phyloP scores from a whole-genome alignment of 2,329 filamentous ascomycete species.

The Davidsoniella virescens region DNA sequence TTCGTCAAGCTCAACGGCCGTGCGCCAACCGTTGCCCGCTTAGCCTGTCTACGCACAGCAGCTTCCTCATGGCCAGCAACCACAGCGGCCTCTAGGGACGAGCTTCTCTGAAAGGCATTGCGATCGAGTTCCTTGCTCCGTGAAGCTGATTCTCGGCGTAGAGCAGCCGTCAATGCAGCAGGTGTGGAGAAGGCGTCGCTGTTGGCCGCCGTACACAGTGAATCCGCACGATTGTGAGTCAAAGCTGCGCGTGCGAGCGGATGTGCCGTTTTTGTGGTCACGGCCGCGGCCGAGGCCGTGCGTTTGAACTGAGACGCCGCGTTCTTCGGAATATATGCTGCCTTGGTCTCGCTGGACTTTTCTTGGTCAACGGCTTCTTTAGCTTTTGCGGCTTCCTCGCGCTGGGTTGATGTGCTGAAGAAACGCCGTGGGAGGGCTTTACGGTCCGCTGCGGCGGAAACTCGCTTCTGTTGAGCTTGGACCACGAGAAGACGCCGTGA shows the following conservation, averaged over 20 bases:
- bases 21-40: too few relatives aligned
- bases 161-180: background rate
- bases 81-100: too few relatives aligned
- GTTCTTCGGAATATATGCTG: constrained; percentile 32
- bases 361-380: too few relatives aligned
- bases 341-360: constrained; percentile 11
- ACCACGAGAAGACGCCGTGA: constrained; percentile 34
- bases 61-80: too few relatives aligned
- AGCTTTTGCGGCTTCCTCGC: constrained; percentile 13
- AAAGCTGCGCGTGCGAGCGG: background rate
- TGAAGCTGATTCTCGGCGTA: background rate
- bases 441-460: constrained; percentile 17
- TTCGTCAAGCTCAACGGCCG: background rate
- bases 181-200: background rate
- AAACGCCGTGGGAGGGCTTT: constrained; percentile 8
- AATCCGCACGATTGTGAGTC: background rate
- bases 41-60: too few relatives aligned
- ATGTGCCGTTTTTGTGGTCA: background rate
- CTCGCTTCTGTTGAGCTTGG: constrained; percentile 31
- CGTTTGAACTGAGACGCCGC: constrained; percentile 38
- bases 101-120: too few relatives aligned
- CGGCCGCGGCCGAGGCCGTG: constrained; percentile 31
- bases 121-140: too few relatives aligned
- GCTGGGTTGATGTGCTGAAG: constrained; percentile 1
- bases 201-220: background rate